A percentile compares a stretch with the other conserved stretches of the same genome.
These are phyloP conservation scores for Myxozyma monticola DNA, from an alignment of 805 yeast genomes.

Conservation along the genomic window DNA sequence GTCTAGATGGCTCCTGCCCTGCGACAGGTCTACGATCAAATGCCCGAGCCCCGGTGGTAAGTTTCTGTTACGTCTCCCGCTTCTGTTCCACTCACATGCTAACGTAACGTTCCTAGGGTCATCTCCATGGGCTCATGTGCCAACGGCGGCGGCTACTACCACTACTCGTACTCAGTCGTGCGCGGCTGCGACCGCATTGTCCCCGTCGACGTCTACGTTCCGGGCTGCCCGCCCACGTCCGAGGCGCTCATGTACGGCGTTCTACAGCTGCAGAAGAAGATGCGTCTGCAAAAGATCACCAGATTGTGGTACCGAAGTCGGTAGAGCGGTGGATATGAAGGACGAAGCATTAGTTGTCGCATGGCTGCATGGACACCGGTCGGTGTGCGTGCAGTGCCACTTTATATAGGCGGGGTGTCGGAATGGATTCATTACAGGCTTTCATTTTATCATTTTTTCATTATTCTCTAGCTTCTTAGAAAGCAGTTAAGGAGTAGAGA, in stretches of 20 bases:
- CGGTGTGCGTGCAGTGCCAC: no score
- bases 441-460: neutral
- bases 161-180: constrained; percentile 83
- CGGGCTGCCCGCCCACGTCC: constrained; percentile 90
- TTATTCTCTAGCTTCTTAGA: neutral
- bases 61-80: neutral
- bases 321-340: constrained; percentile 5
- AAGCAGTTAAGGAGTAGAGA: no score
- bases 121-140: constrained; percentile 94
- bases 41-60: constrained; percentile 84
- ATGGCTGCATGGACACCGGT: neutral
- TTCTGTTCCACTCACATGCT: neutral
- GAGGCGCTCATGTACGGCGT: constrained; percentile 91
- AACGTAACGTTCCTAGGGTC: constrained; percentile 53
- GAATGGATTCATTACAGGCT: neutral
- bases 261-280: constrained; percentile 84
- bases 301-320: constrained; percentile 49
- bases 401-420: constrained; percentile 8
- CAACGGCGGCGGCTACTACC: constrained; percentile 91
- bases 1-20: constrained; percentile 87
- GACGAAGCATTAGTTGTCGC: neutral
- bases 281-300: constrained; percentile 77
- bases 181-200: constrained; percentile 87
- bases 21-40: constrained; percentile 90
- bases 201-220: constrained; percentile 88